These are phyloP conservation scores for Microthyrium microscopicum DNA, from an alignment of 2,329 filamentous ascomycete species.

Conservation along the genomic window DNA sequence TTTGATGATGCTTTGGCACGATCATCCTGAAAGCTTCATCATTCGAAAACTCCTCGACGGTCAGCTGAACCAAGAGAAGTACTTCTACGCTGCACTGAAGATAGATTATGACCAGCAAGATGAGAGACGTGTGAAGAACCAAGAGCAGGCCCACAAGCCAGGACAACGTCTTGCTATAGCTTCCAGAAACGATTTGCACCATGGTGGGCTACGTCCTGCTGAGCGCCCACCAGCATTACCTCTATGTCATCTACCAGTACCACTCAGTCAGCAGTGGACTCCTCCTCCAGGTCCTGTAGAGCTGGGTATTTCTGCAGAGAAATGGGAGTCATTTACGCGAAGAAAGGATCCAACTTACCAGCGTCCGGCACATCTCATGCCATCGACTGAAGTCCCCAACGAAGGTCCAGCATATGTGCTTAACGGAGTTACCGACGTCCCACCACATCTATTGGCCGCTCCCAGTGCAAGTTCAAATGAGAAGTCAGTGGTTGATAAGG, in stretches of 20 bases:
- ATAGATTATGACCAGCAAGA: no score
- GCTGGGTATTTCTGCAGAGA: constrained; percentile 70
- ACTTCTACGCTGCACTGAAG: constrained; percentile 73
- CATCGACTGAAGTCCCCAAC: constrained; percentile 18
- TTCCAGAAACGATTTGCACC: constrained; percentile 71
- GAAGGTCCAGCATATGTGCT: constrained; percentile 14
- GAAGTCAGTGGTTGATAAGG: no score
- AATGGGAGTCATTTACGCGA: no score
- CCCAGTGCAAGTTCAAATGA: no score
- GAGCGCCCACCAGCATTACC: no score
- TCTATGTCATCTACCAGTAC: no score
- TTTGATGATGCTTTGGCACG: constrained; percentile 82
- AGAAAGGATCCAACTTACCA: no score
- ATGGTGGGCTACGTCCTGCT: no score
- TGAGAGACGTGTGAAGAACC: constrained; percentile 63
- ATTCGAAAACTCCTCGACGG: constrained; percentile 44
- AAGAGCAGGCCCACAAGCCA: no score
- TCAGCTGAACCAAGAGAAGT: constrained; percentile 68
- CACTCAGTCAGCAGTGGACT: no score
- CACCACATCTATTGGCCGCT: constrained; percentile 14
- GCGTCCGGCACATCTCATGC: constrained; percentile 13
- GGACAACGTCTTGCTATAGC: no score
- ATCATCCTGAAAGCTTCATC: constrained; percentile 56
- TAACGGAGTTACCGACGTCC: constrained; percentile 20
- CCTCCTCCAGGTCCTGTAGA: constrained; percentile 38